Evolutionary conservation across 169 alveolate species (phyloP).

Genomic region (Eimeria maxima): DNA sequence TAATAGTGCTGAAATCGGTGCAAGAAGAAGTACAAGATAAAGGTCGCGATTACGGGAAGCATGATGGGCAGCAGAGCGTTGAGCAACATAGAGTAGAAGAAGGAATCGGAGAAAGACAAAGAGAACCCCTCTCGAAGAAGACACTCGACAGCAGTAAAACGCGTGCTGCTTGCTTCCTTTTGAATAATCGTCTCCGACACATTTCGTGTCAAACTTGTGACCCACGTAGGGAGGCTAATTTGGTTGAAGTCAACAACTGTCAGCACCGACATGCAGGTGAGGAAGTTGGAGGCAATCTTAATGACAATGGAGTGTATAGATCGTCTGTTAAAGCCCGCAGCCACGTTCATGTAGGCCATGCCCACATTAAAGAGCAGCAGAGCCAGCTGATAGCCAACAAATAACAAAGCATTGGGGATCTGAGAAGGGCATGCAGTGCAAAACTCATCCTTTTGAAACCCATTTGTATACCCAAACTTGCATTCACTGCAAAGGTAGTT

Average conservation of each 20-base stretch:
- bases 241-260: slow-evolving; percentile 87
- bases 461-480: slow-evolving; percentile 90
- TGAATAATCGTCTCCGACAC: slow-evolving; percentile 61
- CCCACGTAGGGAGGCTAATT: slow-evolving; percentile 86
- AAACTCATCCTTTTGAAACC: slow-evolving; percentile 86
- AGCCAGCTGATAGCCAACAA: slow-evolving; percentile 86
- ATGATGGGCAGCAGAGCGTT: slow-evolving; percentile 88
- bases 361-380: slow-evolving; percentile 89
- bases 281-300: slow-evolving; percentile 91
- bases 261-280: slow-evolving; percentile 89
- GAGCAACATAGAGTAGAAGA: slow-evolving; percentile 88
- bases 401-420: slow-evolving; percentile 82
- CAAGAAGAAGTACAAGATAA: slow-evolving; percentile 87
- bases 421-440: slow-evolving; percentile 89
- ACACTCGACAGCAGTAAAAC: slow-evolving; percentile 89
- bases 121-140: slow-evolving; percentile 87
- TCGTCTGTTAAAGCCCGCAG: slow-evolving; percentile 92
- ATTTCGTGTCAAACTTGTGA: slow-evolving; percentile 82
- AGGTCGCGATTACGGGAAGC: slow-evolving; percentile 86
- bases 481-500: slow-evolving; percentile 92
- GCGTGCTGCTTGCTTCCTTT: slow-evolving; percentile 50
- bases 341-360: slow-evolving; percentile 91
- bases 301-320: slow-evolving; percentile 93
- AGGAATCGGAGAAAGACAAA: slow-evolving; percentile 88
- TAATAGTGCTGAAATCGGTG: slow-evolving; percentile 79